These are phyloP conservation scores for Teratosphaeriaceae sp. DNA, from an alignment of 2,329 filamentous ascomycete genomes.

Conservation along the genomic window DNA sequence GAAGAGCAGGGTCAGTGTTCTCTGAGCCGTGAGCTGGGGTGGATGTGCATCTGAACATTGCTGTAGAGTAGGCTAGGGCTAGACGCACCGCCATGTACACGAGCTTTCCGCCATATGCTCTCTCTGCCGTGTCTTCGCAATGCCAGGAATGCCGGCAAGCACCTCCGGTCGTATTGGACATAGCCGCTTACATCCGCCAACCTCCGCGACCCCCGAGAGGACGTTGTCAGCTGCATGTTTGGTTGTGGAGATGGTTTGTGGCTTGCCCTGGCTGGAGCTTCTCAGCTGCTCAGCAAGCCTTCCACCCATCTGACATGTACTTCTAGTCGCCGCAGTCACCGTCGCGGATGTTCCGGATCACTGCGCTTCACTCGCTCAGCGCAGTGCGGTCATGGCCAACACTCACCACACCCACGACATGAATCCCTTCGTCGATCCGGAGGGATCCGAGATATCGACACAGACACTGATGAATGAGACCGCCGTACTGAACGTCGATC, in stretches of 20 bases:
- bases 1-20: slow-evolving; percentile 7
- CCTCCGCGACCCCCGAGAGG: too few relatives aligned
- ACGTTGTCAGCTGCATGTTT: too few relatives aligned
- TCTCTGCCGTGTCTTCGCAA: too few relatives aligned
- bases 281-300: too few relatives aligned
- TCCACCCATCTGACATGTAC: not conserved
- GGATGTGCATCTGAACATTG: not conserved
- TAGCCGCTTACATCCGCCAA: too few relatives aligned
- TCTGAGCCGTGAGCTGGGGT: not conserved
- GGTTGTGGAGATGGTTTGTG: too few relatives aligned
- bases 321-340: not conserved
- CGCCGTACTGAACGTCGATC: slow-evolving; percentile 39
- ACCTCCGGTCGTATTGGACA: too few relatives aligned
- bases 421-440: slow-evolving; percentile 27
- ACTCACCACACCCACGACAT: not conserved
- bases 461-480: slow-evolving; percentile 11
- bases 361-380: slow-evolving; percentile 26
- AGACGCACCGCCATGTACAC: not conserved
- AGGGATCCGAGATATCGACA: slow-evolving; percentile 7
- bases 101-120: too few relatives aligned
- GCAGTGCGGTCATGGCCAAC: slow-evolving; percentile 9
- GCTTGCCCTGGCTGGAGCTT: too few relatives aligned
- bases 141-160: too few relatives aligned
- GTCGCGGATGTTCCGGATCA: not conserved
- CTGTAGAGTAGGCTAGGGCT: not conserved